Base-by-base conservation (phyloP, 495 filamentous ascomycete genomes). In the Penicillium coffeae region DNA sequence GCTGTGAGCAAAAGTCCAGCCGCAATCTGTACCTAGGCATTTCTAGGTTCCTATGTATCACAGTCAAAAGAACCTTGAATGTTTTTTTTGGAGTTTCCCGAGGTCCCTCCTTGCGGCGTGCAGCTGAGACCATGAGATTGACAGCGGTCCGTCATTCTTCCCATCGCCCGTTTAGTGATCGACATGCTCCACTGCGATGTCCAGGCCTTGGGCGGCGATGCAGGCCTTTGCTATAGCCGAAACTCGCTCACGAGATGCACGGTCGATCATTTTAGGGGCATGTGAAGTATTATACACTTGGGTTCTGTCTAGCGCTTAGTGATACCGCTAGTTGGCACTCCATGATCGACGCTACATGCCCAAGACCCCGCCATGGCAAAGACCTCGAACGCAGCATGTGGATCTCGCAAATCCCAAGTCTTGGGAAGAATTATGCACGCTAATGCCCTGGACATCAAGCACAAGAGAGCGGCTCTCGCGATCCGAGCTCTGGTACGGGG, bases 131-230 rank as follows among this genome's bases (percentile, higher is more conserved):
- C 36, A 48, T 39, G 45, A 38, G 35, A 30, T 42, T 54, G 52
- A 49, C 55, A 59, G 46, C 52, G 55, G 41, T 40, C 51, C 52
- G 55, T 30, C 25, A 45, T 53, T 46, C 49, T 55, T 40, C 49
- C 45, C 21, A 40, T 50, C 40, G 42, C 50, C 59, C 55, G 46
- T 62, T 62, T 48, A 43, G 27, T 56, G 56, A 62, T 62, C 56
- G 42, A 41, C 54, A 42, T 45, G n/a, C 51, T 34, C 43, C 43
- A 51, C 48, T 38, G 15, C 15, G 13, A n/a, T 41, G 18, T 25
- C 38, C 8, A 12, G 8, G 25, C 19, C 21, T 32, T 21, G 40
- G 25, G 10, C 25, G 10, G 25, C 25, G 25, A 4, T 30, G 25
- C 25, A 30, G 10, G 10, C n/a, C n/a, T n/a, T n/a, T n/a, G n/a